Percentiles rank a stretch among this genome's conserved stretches.
Conservation (phyloP, 352 stramenopile genomes). For the Bremia lactucae region DNA sequence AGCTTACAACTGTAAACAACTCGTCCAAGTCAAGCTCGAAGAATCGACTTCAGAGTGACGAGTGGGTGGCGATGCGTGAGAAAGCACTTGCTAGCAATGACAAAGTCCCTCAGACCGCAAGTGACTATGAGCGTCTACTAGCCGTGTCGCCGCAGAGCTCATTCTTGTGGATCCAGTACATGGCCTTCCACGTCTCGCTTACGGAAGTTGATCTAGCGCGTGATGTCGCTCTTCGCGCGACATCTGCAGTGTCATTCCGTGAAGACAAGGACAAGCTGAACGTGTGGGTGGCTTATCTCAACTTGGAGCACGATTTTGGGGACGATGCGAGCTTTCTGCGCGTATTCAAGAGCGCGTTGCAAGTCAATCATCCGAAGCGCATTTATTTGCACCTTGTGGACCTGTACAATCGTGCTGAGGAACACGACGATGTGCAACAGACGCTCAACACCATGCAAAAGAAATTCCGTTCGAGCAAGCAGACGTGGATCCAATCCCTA, state of each 20-base stretch:
- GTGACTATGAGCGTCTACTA: conserved; percentile 93
- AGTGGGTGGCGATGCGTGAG: conserved; percentile 91
- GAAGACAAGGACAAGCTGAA: conserved; percentile 96
- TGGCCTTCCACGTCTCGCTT: conserved; percentile 94
- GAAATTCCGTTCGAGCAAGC: conserved; percentile 87
- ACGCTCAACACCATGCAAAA: conserved; percentile 85
- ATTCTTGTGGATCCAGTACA: conserved; percentile 96
- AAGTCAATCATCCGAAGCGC: conserved; percentile 92
- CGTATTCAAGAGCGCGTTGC: conserved; percentile 86
- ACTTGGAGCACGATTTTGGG: conserved; percentile 94
- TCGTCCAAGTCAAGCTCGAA: conserved; percentile 84
- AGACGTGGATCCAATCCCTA: conserved; percentile 80
- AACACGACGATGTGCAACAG: conserved; percentile 56
- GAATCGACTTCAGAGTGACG: conserved; percentile 85
- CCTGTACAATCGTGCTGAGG: conserved; percentile 71
- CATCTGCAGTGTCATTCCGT: conserved; percentile 91
- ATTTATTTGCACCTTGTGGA: conserved; percentile 92
- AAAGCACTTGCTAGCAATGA: conserved; percentile 88
- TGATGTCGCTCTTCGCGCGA: conserved; percentile 88
- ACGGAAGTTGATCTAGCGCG: conserved; percentile 89
- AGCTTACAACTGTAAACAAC: conserved; percentile 42
- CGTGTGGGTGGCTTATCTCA: conserved; percentile 92
- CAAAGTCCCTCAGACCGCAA: conserved; percentile 85
- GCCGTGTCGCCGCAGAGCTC: conserved; percentile 90
- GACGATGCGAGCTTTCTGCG: conserved; percentile 83